Conservation (phyloP, 2,329 filamentous ascomycete species). For the Talaromyces pinophilus region DNA sequence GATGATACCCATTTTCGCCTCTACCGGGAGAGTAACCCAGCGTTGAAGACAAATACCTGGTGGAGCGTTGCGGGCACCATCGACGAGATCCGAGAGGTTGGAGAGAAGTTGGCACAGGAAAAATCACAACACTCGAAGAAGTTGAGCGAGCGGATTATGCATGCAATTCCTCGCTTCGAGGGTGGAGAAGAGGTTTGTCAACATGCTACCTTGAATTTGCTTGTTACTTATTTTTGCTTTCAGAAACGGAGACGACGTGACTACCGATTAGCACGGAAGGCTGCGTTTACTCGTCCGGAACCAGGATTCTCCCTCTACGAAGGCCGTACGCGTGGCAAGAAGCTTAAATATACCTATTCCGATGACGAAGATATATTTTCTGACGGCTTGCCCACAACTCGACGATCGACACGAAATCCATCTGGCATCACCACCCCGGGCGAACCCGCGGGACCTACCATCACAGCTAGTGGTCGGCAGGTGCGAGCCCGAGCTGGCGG, state of each 20-base stretch:
- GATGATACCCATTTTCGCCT: slow-evolving; percentile 93
- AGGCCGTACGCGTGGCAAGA: slow-evolving; percentile 91
- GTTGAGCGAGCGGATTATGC: slow-evolving; percentile 73
- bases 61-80: slow-evolving; percentile 90
- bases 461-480: slow-evolving; percentile 85
- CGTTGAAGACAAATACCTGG: slow-evolving; percentile 77
- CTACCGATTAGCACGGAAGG: slow-evolving; percentile 81
- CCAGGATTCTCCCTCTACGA: slow-evolving; percentile 92
- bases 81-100: slow-evolving; percentile 75
- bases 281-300: slow-evolving; percentile 83
- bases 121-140: slow-evolving; percentile 78
- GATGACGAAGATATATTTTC: slow-evolving; percentile 76
- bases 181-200: slow-evolving; percentile 78
- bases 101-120: slow-evolving; percentile 75
- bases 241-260: slow-evolving; percentile 92
- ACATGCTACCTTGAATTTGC: not conserved
- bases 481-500: slow-evolving; percentile 60
- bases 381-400: slow-evolving; percentile 65
- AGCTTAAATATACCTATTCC: slow-evolving; percentile 93
- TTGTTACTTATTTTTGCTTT: not conserved
- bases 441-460: slow-evolving; percentile 64
- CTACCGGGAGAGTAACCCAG: slow-evolving; percentile 89
- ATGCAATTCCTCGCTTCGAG: slow-evolving; percentile 86
- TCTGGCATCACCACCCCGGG: slow-evolving; percentile 72
- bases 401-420: slow-evolving; percentile 62